Evolutionary conservation across 208 protist genomes (phyloP).

Genomic region (Leishmania lainsoni): DNA sequence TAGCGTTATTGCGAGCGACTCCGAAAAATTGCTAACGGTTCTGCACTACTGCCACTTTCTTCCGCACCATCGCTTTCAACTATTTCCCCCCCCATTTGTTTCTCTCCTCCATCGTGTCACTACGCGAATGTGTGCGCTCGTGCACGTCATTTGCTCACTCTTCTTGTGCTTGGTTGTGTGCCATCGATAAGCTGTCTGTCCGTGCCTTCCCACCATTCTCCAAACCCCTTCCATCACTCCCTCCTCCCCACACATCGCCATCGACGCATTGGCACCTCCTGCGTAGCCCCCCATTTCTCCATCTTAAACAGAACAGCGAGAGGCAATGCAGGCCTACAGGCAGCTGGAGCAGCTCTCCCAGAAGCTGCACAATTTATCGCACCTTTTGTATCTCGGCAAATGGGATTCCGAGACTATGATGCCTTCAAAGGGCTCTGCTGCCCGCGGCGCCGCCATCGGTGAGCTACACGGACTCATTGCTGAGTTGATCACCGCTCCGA

Average conservation of each 20-base stretch:
- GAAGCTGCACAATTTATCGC: conserved; percentile 47
- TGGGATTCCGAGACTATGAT: conserved; percentile 83
- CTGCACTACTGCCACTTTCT: background rate
- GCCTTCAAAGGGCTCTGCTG: conserved; percentile 65
- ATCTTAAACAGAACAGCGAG: background rate
- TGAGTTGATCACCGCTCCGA: conserved; percentile 39
- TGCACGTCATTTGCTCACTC: background rate
- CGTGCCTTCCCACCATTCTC: background rate
- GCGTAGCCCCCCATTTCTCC: background rate
- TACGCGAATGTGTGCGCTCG: background rate
- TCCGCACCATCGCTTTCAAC: background rate
- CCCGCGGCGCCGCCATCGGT: conserved; percentile 59
- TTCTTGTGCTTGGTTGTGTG: background rate
- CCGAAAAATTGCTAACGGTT: background rate
- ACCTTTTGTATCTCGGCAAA: conserved; percentile 36
- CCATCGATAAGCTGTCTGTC: background rate
- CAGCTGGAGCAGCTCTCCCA: conserved; percentile 16
- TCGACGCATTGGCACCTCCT: background rate
- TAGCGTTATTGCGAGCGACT: background rate
- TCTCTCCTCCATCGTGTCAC: background rate
- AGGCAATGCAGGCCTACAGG: conserved; percentile 9
- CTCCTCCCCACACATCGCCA: background rate
- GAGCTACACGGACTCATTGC: conserved; percentile 40
- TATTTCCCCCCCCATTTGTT: background rate
- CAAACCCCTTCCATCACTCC: background rate